Base-by-base conservation (phyloP, 306 rosid genomes). In the Corylus avellana region DNA sequence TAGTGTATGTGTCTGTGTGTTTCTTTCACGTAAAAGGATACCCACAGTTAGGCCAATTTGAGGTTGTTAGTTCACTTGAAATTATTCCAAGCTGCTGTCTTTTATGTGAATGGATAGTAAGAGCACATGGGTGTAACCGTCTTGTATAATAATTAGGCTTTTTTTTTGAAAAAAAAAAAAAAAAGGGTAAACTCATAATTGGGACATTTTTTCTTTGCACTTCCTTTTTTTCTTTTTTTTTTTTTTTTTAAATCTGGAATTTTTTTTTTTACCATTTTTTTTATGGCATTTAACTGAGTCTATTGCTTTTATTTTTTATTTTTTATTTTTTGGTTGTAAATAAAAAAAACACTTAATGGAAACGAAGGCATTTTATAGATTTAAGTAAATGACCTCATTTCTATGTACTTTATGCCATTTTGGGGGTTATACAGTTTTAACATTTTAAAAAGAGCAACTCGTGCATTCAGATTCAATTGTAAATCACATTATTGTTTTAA, bases 31-130 rank as follows among this genome's bases (percentile, higher is more conserved):
- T 20, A 39, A 42, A 67, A n/a, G 62, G 1, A 59, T 22, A 59
- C 37, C 20, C 35, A 11, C 11, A 6, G 32, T 59, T 22, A 4
- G 37, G 32, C 11, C 25, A 25, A 67, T 17, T 62, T 42, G 49
- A 67, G 72, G 22, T 22, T 10, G 42, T 17, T 67, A 39, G 14
- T 17, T 67, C 39, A 39, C 29, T 39, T 67, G 27, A 12, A 59
- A 18, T 39, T 27, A 67, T 39, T 42, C 51, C 25, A 5, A 18
- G 72, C 17, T 18, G 29, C 12, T 67, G 29, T 42, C 27, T 67
- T 67, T 67, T 67, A 39, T 67, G 72, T 42, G 72, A 39, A 51
- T 39, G 72, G 51, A 6, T 32, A 64, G 51, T 16, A 64, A 37
- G 2, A 3, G 71, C 12, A 17, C 71, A 35, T 14, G 47, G 48